phyloP scores from a whole-genome alignment of 768 basidiomycete genomes.

The Dacryopinax primogenitus region DNA sequence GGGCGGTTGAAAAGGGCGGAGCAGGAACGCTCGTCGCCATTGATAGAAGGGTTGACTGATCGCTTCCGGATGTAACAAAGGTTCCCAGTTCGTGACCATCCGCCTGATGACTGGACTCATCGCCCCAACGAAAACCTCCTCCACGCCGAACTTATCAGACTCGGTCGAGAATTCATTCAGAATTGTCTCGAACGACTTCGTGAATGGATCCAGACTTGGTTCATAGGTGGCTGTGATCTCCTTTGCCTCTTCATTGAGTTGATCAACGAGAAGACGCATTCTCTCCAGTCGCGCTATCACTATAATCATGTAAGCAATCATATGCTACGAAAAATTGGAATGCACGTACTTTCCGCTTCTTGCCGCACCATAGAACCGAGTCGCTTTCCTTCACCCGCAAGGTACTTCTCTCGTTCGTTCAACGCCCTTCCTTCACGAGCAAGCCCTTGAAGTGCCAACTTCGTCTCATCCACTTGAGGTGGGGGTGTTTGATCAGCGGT shows the following conservation, averaged over 20 bases:
- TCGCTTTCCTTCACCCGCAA: slow-evolving; percentile 55
- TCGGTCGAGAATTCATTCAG: slow-evolving; percentile 55
- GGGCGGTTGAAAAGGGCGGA: background rate
- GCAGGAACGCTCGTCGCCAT: slow-evolving; percentile 34
- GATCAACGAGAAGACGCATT: slow-evolving; percentile 60
- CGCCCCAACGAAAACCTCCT: slow-evolving; percentile 87
- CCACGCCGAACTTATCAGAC: slow-evolving; percentile 64
- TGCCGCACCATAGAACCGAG: slow-evolving; percentile 56
- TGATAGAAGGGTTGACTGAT: slow-evolving; percentile 41
- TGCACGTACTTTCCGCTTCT: slow-evolving; percentile 58
- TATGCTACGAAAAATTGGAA: background rate
- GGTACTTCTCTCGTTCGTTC: slow-evolving; percentile 62
- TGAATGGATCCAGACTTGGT: slow-evolving; percentile 59
- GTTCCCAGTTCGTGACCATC: slow-evolving; percentile 66
- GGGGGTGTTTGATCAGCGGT: slow-evolving; percentile 76
- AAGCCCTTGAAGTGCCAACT: slow-evolving; percentile 72
- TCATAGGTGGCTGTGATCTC: slow-evolving; percentile 52
- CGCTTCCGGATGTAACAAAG: slow-evolving; percentile 60
- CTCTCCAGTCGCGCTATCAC: slow-evolving; percentile 68
- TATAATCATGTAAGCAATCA: slow-evolving; percentile 24
- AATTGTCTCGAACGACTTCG: slow-evolving; percentile 59
- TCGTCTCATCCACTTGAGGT: slow-evolving; percentile 82
- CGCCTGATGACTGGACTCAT: slow-evolving; percentile 66
- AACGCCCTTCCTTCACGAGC: slow-evolving; percentile 80
- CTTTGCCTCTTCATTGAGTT: slow-evolving; percentile 52